Percentiles rank a stretch among this genome's conserved stretches.
Evolutionary conservation across 805 yeast species (phyloP).

Genomic region (Wilhelminamyces savonicus): DNA sequence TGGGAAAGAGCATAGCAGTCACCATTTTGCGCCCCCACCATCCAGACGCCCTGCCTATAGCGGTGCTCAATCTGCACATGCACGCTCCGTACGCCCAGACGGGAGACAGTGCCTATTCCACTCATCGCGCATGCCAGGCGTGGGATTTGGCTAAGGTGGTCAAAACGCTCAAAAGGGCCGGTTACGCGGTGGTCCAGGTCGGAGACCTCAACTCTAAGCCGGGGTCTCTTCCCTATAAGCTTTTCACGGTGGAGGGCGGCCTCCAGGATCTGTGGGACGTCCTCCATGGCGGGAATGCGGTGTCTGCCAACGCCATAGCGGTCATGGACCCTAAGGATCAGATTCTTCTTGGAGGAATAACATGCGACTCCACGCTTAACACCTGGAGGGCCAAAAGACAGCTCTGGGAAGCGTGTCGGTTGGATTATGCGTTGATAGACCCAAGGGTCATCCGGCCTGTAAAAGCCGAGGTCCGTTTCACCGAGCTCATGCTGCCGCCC

Average conservation of each 20-base stretch:
- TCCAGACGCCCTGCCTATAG: slow-evolving; percentile 50
- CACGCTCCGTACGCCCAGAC: slow-evolving; percentile 86
- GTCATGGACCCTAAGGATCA: slow-evolving; percentile 42
- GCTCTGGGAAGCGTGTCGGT: slow-evolving; percentile 70
- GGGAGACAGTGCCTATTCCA: slow-evolving; percentile 86
- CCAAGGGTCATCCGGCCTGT: slow-evolving; percentile 43
- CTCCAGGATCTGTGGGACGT: slow-evolving; percentile 80
- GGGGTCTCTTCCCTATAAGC: slow-evolving; percentile 71
- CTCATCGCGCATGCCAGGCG: slow-evolving; percentile 92
- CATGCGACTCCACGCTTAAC: slow-evolving; percentile 83
- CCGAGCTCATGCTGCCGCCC: slow-evolving; percentile 57
- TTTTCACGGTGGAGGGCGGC: slow-evolving; percentile 64
- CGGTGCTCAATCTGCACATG: slow-evolving; percentile 87
- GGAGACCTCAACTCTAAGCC: slow-evolving; percentile 93
- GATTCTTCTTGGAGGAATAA: slow-evolving; percentile 67
- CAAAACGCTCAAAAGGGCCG: slow-evolving; percentile 55
- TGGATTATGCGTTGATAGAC: slow-evolving; percentile 86
- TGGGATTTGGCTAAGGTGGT: slow-evolving; percentile 84
- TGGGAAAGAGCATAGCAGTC: slow-evolving; percentile 83
- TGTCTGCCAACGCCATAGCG: slow-evolving; percentile 16
- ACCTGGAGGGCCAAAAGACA: slow-evolving; percentile 68
- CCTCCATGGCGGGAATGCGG: slow-evolving; percentile 39
- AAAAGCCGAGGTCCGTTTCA: slow-evolving; percentile 67
- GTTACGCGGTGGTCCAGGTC: slow-evolving; percentile 81
- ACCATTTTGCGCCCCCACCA: slow-evolving; percentile 51